Conservation (phyloP, 805 yeast species). For the Metschnikowia picachoensis region DNA sequence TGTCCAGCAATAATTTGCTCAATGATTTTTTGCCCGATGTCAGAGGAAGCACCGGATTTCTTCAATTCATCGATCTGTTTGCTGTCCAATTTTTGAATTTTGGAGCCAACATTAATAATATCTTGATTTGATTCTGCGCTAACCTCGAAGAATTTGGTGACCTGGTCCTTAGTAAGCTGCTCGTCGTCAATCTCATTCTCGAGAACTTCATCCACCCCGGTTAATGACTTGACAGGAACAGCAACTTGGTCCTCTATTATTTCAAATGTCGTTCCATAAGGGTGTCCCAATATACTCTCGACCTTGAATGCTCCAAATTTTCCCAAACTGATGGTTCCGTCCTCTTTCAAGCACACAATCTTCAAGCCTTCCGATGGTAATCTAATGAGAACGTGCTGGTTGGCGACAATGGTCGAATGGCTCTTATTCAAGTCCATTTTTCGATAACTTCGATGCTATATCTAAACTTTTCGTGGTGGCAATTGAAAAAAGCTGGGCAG, state of each 20-base stretch:
- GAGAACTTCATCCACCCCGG: slow-evolving; percentile 15
- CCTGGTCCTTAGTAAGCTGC: slow-evolving; percentile 36
- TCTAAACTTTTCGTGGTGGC: no score
- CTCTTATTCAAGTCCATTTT: slow-evolving; percentile 14
- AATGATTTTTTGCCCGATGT: slow-evolving; percentile 72
- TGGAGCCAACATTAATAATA: slow-evolving; percentile 61
- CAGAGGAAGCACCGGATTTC: slow-evolving; percentile 56
- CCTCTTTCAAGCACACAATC: slow-evolving; percentile 61
- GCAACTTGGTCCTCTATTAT: slow-evolving; percentile 55
- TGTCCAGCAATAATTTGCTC: slow-evolving; percentile 80
- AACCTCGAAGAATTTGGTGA: slow-evolving; percentile 35
- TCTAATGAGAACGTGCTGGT: slow-evolving; percentile 59
- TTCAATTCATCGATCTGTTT: slow-evolving; percentile 87
- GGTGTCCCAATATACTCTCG: slow-evolving; percentile 70
- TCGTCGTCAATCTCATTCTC: slow-evolving; percentile 29
- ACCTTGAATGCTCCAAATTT: slow-evolving; percentile 86
- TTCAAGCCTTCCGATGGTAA: slow-evolving; percentile 81
- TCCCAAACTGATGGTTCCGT: slow-evolving; percentile 68
- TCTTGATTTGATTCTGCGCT: slow-evolving; percentile 63
- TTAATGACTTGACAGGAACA: slow-evolving; percentile 44
- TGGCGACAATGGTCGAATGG: slow-evolving; percentile 36
- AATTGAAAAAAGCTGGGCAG: no score
- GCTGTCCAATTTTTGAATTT: slow-evolving; percentile 67
- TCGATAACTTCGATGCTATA: no score
- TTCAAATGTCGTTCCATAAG: slow-evolving; percentile 88